A percentile compares a stretch with the other conserved stretches of the same genome.
Evolutionary conservation across 2,329 filamentous ascomycete species (phyloP).

Genomic region (Fusarium annulatum): DNA sequence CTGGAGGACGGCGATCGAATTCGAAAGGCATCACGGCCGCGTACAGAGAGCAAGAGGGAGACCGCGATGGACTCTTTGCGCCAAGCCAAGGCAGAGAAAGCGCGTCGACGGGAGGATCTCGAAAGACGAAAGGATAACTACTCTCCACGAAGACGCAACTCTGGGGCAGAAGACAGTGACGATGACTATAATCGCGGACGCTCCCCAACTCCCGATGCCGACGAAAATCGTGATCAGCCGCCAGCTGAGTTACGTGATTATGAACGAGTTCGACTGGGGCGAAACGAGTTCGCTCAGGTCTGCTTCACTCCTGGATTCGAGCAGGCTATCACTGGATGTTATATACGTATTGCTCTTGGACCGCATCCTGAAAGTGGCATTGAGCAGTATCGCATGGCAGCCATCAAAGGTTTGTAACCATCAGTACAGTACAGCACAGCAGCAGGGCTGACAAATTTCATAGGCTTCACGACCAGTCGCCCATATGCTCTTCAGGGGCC

Average conservation of each 20-base stretch:
- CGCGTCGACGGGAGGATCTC: slow-evolving; percentile 61
- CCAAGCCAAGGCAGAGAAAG: slow-evolving; percentile 71
- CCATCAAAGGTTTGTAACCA: slow-evolving; percentile 77
- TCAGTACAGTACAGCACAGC: background rate
- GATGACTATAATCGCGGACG: slow-evolving; percentile 77
- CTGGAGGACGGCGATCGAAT: slow-evolving; percentile 81
- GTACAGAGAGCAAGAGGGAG: slow-evolving; percentile 61
- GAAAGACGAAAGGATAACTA: slow-evolving; percentile 68
- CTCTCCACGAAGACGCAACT: slow-evolving; percentile 50
- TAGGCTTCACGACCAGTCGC: slow-evolving; percentile 81
- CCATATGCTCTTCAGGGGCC: slow-evolving; percentile 86
- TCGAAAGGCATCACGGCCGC: slow-evolving; percentile 78
- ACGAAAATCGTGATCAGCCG: slow-evolving; percentile 75
- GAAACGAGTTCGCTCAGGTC: slow-evolving; percentile 87
- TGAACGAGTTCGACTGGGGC: slow-evolving; percentile 84
- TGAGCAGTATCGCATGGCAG: slow-evolving; percentile 86
- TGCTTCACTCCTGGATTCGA: slow-evolving; percentile 96
- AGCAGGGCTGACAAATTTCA: slow-evolving; percentile 41
- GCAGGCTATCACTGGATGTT: slow-evolving; percentile 82
- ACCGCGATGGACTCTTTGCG: slow-evolving; percentile 78
- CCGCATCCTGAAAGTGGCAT: slow-evolving; percentile 77
- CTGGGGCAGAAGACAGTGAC: slow-evolving; percentile 75
- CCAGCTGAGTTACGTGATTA: slow-evolving; percentile 83
- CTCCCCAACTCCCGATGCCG: slow-evolving; percentile 68
- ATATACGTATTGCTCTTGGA: slow-evolving; percentile 85